Base-by-base conservation (phyloP, 768 basidiomycete species). In the Auricularia heimuer region DNA sequence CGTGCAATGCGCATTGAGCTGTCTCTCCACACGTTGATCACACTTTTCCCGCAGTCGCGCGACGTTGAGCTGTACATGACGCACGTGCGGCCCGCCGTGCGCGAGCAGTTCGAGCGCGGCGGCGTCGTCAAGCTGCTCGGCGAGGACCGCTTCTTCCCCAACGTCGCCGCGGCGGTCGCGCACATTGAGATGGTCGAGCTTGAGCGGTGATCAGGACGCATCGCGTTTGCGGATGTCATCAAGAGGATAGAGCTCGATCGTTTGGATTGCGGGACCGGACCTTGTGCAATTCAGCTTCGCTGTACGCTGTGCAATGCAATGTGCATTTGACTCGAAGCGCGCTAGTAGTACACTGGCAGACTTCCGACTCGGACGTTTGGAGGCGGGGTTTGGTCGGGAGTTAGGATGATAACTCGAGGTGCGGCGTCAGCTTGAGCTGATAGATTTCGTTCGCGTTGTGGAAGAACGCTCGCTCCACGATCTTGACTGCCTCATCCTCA, bases 371-470 rank as follows among this genome's bases (percentile, higher is more conserved):
- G 29, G 29, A 29, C 29, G 29, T 8, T 42, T 42, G 39, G 39
- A 42, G 39, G 39, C 39, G 39, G 12, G 39, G 12, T 14, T 7
- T 8, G 39, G 12, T 2, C 8, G 4, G 39, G 39, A 4, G 4
- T 42, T 42, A 42, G 39, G 39, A 42, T 42, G 39, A 8, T 14
- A 42, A 42, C 39, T 42, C 39, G 12, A 42, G 39, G 39, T 42
- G 39, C 8, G 39, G 39, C 39, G 39, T 42, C 39, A 42, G 47
- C 6, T 51, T 51, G 4, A 91, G 74, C 7, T 78, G 77, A 69
- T 92, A 92, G 18, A 91, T 62, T 37, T 72, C 75, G 72, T 88
- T 87, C 3, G 90, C 80, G 60, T 85, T 92, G 62, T 85, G 77
- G 70, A 90, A 90, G 36, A 92, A 76, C 3, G 81, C 81, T 16